Percentiles rank a stretch among this genome's conserved stretches.
Conservation (phyloP, 2,329 filamentous ascomycete species). For the Periconia sp. region DNA sequence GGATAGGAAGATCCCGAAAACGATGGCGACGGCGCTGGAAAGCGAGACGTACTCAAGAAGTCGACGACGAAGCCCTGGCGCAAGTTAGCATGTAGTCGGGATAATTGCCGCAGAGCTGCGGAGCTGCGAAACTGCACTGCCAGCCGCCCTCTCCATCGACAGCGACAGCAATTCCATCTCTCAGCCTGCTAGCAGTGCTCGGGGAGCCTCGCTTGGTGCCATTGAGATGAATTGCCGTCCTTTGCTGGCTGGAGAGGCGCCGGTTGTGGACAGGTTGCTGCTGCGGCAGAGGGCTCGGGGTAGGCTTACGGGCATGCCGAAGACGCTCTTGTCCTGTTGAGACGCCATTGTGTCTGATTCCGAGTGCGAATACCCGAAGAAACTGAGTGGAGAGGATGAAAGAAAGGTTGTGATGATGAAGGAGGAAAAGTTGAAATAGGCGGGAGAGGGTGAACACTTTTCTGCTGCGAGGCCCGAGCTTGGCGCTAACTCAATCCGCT, state of each 20-base stretch:
- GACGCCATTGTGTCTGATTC: constrained; percentile 45
- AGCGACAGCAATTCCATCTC: constrained; percentile 27
- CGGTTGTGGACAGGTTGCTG: constrained; percentile 24
- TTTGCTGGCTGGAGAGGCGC: constrained; percentile 22
- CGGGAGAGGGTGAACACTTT: not conserved
- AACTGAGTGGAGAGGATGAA: constrained; percentile 26
- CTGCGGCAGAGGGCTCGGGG: constrained; percentile 10
- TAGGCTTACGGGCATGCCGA: constrained; percentile 56
- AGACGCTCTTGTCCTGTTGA: constrained; percentile 60
- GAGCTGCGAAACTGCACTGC: constrained; percentile 21
- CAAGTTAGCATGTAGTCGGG: constrained; percentile 33
- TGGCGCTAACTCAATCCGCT: constrained; percentile 1
- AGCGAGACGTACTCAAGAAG: constrained; percentile 88
- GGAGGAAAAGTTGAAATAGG: not conserved
- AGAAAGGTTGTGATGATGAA: constrained; percentile 3
- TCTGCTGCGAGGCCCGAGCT: not conserved
- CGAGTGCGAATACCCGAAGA: constrained; percentile 46
- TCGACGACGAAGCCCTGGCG: constrained; percentile 89
- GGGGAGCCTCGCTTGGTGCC: constrained; percentile 23
- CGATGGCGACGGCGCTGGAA: constrained; percentile 22
- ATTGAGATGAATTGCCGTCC: constrained; percentile 35
- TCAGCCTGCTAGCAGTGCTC: constrained; percentile 18
- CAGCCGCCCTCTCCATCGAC: constrained; percentile 24
- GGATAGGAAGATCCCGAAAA: constrained; percentile 29
- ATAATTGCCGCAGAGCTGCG: constrained; percentile 22